Conservation (phyloP, 1,139 yeast species). For the Pichia sp. region DNA sequence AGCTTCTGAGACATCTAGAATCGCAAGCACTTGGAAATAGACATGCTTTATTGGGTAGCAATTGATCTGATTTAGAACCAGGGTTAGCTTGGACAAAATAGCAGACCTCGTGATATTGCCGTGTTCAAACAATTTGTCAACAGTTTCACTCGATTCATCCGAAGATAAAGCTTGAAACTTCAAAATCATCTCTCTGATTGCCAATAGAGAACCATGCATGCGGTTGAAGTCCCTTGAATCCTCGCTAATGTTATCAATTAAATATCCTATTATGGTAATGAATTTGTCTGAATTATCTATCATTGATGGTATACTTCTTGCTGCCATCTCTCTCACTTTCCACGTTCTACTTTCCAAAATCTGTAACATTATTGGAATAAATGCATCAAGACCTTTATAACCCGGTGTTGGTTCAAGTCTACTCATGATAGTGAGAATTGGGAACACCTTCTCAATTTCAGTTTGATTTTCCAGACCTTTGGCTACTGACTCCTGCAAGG, state of each 20-base stretch:
- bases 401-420: constrained; percentile 56
- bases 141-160: constrained; percentile 3
- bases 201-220: constrained; percentile 52
- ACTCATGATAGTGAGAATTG: constrained; percentile 66
- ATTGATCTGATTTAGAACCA: constrained; percentile 4
- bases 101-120: constrained; percentile 2
- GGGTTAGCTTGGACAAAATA: constrained; percentile 1
- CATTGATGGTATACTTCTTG: constrained; percentile 57
- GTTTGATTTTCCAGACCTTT: constrained; percentile 18
- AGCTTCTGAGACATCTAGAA: neutral
- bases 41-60: constrained; percentile 15
- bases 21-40: constrained; percentile 16
- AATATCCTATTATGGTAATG: neutral
- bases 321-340: constrained; percentile 85
- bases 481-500: constrained; percentile 34
- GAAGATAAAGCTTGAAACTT: constrained; percentile 4
- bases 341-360: constrained; percentile 52
- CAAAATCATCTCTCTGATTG: constrained; percentile 21
- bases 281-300: constrained; percentile 26
- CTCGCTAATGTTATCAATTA: constrained; percentile 13
- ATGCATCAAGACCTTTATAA: constrained; percentile 43
- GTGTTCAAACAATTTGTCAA: neutral
- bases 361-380: constrained; percentile 37
- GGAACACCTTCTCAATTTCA: constrained; percentile 55
- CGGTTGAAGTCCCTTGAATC: constrained; percentile 32